These are phyloP conservation scores for Clavispora fructus DNA, from an alignment of 805 yeast species.

Conservation along the genomic window DNA sequence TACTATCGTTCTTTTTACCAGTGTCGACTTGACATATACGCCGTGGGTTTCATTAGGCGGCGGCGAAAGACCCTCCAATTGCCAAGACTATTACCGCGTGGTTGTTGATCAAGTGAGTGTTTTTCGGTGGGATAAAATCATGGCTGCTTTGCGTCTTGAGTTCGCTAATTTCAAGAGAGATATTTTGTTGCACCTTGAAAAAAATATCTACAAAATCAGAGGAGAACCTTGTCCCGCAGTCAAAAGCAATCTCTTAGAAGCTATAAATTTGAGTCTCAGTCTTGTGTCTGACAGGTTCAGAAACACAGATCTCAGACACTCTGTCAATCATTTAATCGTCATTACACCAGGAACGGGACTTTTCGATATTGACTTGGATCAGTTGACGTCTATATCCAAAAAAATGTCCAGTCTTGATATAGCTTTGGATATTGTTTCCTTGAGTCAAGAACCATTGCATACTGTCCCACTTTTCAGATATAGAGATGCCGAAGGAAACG, in stretches of 20 bases:
- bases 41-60: slow-evolving; percentile 56
- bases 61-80: slow-evolving; percentile 66
- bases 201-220: slow-evolving; percentile 28
- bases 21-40: slow-evolving; percentile 55
- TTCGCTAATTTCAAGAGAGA: slow-evolving; percentile 78
- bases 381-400: slow-evolving; percentile 68
- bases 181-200: slow-evolving; percentile 45
- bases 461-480: slow-evolving; percentile 84
- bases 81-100: slow-evolving; percentile 80
- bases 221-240: slow-evolving; percentile 75
- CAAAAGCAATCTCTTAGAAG: slow-evolving; percentile 85
- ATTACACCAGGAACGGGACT: slow-evolving; percentile 92
- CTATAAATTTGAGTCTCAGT: slow-evolving; percentile 78
- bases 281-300: slow-evolving; percentile 70
- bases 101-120: slow-evolving; percentile 94
- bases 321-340: slow-evolving; percentile 83
- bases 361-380: slow-evolving; percentile 82
- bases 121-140: slow-evolving; percentile 83
- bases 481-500: slow-evolving; percentile 40
- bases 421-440: slow-evolving; percentile 82
- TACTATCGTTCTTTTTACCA: slow-evolving; percentile 82
- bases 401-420: slow-evolving; percentile 73
- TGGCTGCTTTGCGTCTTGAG: slow-evolving; percentile 80
- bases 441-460: slow-evolving; percentile 88
- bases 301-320: slow-evolving; percentile 82